phyloP scores from a whole-genome alignment of 2,329 filamentous ascomycete species.

The Penicillium corylophilum region DNA sequence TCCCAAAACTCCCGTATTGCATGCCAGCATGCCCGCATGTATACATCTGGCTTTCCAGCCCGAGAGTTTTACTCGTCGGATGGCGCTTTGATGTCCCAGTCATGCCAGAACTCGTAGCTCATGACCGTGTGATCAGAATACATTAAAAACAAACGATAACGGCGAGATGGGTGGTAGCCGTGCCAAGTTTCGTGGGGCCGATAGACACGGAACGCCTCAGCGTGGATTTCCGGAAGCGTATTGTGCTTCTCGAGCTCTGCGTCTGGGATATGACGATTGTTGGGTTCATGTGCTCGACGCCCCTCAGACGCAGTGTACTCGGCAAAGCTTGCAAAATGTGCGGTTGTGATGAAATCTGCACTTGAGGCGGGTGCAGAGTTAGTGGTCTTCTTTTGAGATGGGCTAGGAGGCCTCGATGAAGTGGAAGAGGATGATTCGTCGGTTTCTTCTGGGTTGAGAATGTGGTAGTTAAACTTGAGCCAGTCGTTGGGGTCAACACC shows the following conservation, averaged over 20 bases:
- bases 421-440: constrained; percentile 15
- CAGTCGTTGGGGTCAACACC: constrained; percentile 18
- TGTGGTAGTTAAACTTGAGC: constrained; percentile 21
- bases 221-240: constrained; percentile 37
- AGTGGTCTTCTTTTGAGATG: background rate
- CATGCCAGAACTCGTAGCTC: constrained; percentile 59
- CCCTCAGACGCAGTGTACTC: background rate
- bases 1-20: no score
- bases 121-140: constrained; percentile 58
- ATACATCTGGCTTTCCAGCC: no score
- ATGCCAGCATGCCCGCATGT: no score
- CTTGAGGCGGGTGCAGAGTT: background rate
- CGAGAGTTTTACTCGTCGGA: no score
- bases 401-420: background rate
- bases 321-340: background rate
- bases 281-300: no score
- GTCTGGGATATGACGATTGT: no score
- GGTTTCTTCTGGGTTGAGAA: constrained; percentile 13
- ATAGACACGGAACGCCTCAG: constrained; percentile 31
- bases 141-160: constrained; percentile 55
- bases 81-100: constrained; percentile 27
- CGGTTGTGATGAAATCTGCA: background rate
- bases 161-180: constrained; percentile 42
- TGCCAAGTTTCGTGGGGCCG: constrained; percentile 41
- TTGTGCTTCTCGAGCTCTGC: background rate